Conservation (phyloP, 495 filamentous ascomycete species). For the Lepidopterella palustris region DNA sequence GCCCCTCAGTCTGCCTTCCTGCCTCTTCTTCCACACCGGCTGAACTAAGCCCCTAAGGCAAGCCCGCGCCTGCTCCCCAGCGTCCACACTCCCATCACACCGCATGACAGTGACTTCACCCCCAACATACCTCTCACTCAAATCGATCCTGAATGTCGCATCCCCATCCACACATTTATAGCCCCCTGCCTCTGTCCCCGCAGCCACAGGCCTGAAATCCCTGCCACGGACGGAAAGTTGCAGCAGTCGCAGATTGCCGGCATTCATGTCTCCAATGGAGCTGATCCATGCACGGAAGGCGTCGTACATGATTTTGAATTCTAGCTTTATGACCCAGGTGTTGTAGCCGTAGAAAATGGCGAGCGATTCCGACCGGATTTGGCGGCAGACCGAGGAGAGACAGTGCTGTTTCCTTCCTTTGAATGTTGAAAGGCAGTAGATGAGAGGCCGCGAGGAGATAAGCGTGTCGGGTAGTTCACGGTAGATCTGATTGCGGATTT, state of each 20-base stretch:
- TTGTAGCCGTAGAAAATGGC: conserved; percentile 30
- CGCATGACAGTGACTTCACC: conserved; percentile 19
- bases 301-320: conserved; percentile 28
- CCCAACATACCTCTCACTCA: conserved; percentile 25
- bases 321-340: conserved; percentile 29
- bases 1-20: conserved; percentile 16
- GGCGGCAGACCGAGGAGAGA: conserved; percentile 22
- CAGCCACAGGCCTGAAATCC: conserved; percentile 18
- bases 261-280: conserved; percentile 6
- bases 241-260: conserved; percentile 11
- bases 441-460: conserved; percentile 22
- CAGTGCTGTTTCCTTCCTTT: conserved; percentile 23
- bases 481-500: conserved; percentile 28
- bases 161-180: conserved; percentile 22
- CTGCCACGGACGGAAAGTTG: conserved; percentile 15
- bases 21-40: conserved; percentile 24
- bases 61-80: conserved; percentile 10
- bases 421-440: conserved; percentile 30
- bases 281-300: conserved; percentile 27
- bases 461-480: conserved; percentile 22
- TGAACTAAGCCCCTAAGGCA: conserved; percentile 8
- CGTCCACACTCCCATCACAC: conserved; percentile 16
- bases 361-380: conserved; percentile 25
- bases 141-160: conserved; percentile 24
- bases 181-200: not conserved